phyloP scores from a whole-genome alignment of 2,329 filamentous ascomycete genomes.

The Mycosphaerelloides madeirae region DNA sequence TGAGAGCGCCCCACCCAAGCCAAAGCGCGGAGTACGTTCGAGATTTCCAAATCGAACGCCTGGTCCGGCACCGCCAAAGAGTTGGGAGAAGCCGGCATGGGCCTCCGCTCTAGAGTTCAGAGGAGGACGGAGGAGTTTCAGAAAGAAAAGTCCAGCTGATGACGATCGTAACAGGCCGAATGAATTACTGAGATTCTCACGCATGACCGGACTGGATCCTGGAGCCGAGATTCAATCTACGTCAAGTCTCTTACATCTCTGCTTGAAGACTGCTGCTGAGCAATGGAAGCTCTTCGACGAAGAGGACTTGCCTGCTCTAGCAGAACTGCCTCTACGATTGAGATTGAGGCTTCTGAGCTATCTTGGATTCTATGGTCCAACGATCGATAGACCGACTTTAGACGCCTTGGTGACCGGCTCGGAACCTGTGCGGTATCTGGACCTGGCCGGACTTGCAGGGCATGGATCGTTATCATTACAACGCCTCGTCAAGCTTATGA shows the following conservation, averaged over 20 bases:
- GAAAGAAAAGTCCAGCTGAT: constrained; percentile 8
- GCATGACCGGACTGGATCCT: constrained; percentile 14
- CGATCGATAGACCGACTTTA: constrained; percentile 43
- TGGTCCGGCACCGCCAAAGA: constrained; percentile 44
- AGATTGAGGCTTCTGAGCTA: constrained; percentile 55
- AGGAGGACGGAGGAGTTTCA: constrained; percentile 14
- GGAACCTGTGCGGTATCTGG: constrained; percentile 47
- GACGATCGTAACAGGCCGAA: constrained; percentile 24
- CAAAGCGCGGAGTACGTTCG: constrained; percentile 37
- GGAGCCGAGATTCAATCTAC: constrained; percentile 6
- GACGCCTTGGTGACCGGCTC: constrained; percentile 48
- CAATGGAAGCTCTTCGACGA: constrained; percentile 55
- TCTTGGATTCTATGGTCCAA: constrained; percentile 46
- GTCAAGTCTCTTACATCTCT: constrained; percentile 47
- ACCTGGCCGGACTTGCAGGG: constrained; percentile 50
- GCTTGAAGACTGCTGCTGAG: constrained; percentile 51
- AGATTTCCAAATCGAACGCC: constrained; percentile 33
- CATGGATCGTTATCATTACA: constrained; percentile 43
- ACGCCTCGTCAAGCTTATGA: constrained; percentile 39
- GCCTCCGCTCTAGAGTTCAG: constrained; percentile 14
- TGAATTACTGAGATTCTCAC: constrained; percentile 24
- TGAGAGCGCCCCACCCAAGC: constrained; percentile 43
- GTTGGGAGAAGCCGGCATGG: constrained; percentile 39
- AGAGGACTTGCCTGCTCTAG: constrained; percentile 54
- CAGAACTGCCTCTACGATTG: constrained; percentile 47